These are phyloP conservation scores for Erodium maritimum DNA, from an alignment of 345 rosid species.

Conservation along the genomic window DNA sequence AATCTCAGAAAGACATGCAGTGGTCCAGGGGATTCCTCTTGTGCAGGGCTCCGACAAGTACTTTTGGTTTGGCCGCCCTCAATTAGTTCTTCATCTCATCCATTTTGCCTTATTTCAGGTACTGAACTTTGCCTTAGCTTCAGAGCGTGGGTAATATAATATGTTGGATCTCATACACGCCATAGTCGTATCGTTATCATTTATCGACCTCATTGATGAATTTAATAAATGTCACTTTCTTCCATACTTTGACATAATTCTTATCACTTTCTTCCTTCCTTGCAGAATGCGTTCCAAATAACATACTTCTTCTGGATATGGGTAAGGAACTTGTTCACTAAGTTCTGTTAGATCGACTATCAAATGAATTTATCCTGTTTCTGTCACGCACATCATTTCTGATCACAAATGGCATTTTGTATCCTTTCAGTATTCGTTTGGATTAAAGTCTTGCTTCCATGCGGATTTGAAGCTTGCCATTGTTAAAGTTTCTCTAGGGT, in stretches of 20 bases:
- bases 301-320: slow-evolving; percentile 92
- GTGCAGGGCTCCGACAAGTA: slow-evolving; percentile 85
- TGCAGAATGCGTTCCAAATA: slow-evolving; percentile 97
- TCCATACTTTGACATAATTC: too few relatives aligned
- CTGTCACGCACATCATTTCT: not conserved
- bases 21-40: slow-evolving; percentile 94
- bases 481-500: slow-evolving; percentile 58
- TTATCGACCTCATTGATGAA: too few relatives aligned
- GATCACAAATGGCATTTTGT: not conserved
- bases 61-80: slow-evolving; percentile 37
- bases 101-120: slow-evolving; percentile 96
- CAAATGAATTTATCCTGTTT: too few relatives aligned
- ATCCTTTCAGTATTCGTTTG: slow-evolving; percentile 56
- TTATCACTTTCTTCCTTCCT: slow-evolving; percentile 1
- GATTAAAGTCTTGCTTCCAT: slow-evolving; percentile 65
- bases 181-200: too few relatives aligned
- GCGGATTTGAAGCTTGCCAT: slow-evolving; percentile 39
- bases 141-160: too few relatives aligned
- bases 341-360: not conserved
- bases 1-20: slow-evolving; percentile 69
- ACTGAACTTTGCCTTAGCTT: not conserved
- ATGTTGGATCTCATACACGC: too few relatives aligned
- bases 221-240: too few relatives aligned
- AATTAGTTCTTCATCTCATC: slow-evolving; percentile 58
- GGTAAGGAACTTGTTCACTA: slow-evolving; percentile 30